Evolutionary conservation across 805 yeast genomes (phyloP), one percentile per base, ranked within the genome.

Genomic region (Nakazawaea wickerhamii): DNA sequence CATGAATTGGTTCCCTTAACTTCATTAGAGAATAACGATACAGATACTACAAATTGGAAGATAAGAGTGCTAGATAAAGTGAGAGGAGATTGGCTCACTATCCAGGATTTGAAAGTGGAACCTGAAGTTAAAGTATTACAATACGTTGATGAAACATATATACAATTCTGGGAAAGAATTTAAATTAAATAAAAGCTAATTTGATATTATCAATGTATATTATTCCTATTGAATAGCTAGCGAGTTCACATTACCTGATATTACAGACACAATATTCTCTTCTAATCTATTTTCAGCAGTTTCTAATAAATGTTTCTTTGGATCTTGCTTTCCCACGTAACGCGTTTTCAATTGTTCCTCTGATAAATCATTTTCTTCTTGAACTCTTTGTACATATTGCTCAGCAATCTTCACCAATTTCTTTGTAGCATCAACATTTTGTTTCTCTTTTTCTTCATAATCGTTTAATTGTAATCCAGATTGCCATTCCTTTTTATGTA

Each of bases 271-370:
- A 38, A 93, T 81, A 59, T 93, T 95, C 41, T 87, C 93, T 63
- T 93, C 99, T 54, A 95, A 77, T 40, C 87, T 71, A 47, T 72
- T 70, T 51, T 87, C 95, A 9, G 96, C 95, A 0, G 95, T 85
- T 49, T 87, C 96, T 37, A 83, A 75, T 55, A 93, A 71, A 68
- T 93, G 99, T 69, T 91, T 93, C 79, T 95, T 93, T 32, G 99
- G 99, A 64, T 93, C 99, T 65, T 91, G 97, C 61, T 88, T 90
- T 54, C 99, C 99, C 28, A 93, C 97, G 58, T 91, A 95, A 60
- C 99, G 81, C 6, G 96, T 91, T 64, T 87, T 88, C 53, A 91
- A 75, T 63, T 90, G 93, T 31, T 87, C 96, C 55, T 85, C 95
- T 36, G 79, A 70, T 51, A 93, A 70, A 50, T 86, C 95, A 60